These are phyloP conservation scores for Yamadazyma songkhlaensis DNA, from an alignment of 1,139 yeast genomes.

Conservation along the genomic window DNA sequence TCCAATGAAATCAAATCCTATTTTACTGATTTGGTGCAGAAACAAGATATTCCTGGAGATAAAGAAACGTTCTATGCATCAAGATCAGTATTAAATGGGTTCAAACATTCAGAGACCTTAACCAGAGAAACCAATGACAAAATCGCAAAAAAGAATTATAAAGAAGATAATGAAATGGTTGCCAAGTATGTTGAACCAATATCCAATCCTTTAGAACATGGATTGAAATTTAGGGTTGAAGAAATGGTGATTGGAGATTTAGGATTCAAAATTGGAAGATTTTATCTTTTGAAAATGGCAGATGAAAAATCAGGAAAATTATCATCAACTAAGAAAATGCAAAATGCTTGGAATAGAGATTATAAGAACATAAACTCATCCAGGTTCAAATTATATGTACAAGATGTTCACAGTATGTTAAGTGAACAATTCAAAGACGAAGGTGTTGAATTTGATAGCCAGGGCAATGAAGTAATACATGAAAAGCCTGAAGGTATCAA, in stretches of 20 bases:
- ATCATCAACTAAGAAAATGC: conserved; percentile 33
- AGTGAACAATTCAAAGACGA: conserved; percentile 23
- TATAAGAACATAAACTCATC: conserved; percentile 26
- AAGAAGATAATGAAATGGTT: conserved; percentile 21
- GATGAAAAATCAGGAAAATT: conserved; percentile 40
- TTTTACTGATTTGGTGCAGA: conserved; percentile 27
- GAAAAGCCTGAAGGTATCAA: conserved; percentile 8
- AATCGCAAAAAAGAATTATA: conserved; percentile 25
- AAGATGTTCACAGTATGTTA: conserved; percentile 42
- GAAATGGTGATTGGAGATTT: conserved; percentile 47
- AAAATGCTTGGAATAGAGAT: conserved; percentile 17
- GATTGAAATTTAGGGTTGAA: conserved; percentile 35
- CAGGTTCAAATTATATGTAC: conserved; percentile 48
- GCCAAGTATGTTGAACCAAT: conserved; percentile 41
- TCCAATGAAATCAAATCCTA: conserved; percentile 43
- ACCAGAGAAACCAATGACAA: conserved; percentile 33
- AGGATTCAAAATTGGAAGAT: conserved; percentile 46
- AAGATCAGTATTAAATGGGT: conserved; percentile 38
- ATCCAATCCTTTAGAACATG: conserved; percentile 39
- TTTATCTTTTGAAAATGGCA: conserved; percentile 44
- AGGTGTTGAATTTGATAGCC: conserved; percentile 36
- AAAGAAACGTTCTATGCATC: conserved; percentile 45
- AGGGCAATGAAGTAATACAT: conserved; percentile 25
- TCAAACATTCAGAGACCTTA: conserved; percentile 29
- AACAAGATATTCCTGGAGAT: conserved; percentile 44